A percentile compares a stretch with the other conserved stretches of the same genome.
phyloP scores from a whole-genome alignment of 1,139 yeast species.

The Yamadazyma kanchanaburiensis region DNA sequence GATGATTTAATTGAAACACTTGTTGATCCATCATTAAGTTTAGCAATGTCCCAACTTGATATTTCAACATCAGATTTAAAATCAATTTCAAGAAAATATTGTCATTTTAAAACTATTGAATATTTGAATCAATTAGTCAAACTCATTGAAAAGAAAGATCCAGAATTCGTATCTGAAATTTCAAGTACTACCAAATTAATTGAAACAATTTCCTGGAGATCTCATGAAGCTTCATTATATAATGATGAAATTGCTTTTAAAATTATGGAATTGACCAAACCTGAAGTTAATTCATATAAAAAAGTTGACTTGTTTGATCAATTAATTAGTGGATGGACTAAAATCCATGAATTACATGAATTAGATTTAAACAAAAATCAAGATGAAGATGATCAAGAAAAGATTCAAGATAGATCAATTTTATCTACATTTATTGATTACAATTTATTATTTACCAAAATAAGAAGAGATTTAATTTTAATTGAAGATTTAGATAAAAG shows the following conservation, averaged over 20 bases:
- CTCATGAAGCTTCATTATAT: conserved; percentile 62
- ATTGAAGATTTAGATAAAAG: conserved; percentile 25
- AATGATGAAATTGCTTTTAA: conserved; percentile 73
- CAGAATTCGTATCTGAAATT: conserved; percentile 37
- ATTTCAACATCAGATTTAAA: conserved; percentile 37
- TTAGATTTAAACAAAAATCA: conserved; percentile 42
- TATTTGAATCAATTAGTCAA: conserved; percentile 35
- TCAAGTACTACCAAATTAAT: conserved; percentile 25
- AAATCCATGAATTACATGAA: conserved; percentile 44
- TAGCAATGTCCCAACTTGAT: conserved; percentile 47
- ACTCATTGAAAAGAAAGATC: conserved; percentile 38
- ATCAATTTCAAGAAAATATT: conserved; percentile 43
- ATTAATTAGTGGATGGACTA: conserved; percentile 35
- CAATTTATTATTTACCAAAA: conserved; percentile 59
- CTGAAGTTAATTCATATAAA: conserved; percentile 19
- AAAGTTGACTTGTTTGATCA: conserved; percentile 29
- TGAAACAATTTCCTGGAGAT: conserved; percentile 61
- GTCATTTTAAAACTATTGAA: conserved; percentile 25
- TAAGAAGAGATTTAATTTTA: conserved; percentile 66
- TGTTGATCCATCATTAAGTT: conserved; percentile 68
- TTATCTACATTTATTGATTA: conserved; percentile 72
- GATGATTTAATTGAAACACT: conserved; percentile 54
- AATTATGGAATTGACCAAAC: conserved; percentile 41
- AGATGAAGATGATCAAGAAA: conserved; percentile 48
- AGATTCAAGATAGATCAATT: conserved; percentile 71